Conservation (phyloP, 257 asterid species). For the Solanum bulbocastanum region DNA sequence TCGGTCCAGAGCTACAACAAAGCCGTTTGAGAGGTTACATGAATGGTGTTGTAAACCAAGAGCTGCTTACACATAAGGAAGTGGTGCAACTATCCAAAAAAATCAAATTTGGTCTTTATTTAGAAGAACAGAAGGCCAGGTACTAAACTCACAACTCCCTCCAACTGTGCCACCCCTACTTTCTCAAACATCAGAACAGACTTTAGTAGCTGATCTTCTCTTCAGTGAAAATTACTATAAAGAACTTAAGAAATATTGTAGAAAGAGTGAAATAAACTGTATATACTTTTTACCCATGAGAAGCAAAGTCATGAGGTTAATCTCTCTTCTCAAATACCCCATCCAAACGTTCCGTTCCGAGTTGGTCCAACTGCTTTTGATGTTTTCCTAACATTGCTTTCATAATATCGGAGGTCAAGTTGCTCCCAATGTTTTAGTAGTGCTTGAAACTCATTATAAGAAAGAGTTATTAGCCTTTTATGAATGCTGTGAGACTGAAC, state of each 20-base stretch:
- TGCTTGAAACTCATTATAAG: neutral
- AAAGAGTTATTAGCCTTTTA: neutral
- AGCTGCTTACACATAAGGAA: slow-evolving; percentile 64
- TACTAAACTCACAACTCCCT: slow-evolving; percentile 3
- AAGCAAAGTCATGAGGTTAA: neutral
- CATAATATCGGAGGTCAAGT: neutral
- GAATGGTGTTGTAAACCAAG: slow-evolving; percentile 51
- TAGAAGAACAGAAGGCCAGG: slow-evolving; percentile 75
- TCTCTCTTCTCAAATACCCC: neutral
- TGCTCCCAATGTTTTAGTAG: neutral
- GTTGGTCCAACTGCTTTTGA: neutral
- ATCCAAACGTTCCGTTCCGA: neutral
- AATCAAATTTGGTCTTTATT: slow-evolving; percentile 52
- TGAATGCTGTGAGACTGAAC: neutral
- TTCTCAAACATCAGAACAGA: neutral
- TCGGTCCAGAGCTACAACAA: slow-evolving; percentile 43
- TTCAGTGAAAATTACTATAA: neutral
- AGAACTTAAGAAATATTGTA: neutral
- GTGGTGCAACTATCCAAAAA: slow-evolving; percentile 69
- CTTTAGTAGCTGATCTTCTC: neutral
- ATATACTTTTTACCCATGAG: neutral
- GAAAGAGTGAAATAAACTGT: neutral
- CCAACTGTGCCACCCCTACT: neutral
- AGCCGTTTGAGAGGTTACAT: slow-evolving; percentile 59
- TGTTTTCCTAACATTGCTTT: neutral